These are phyloP conservation scores for Carex cristatella DNA, from an alignment of 176 grass and related monocot genomes.

Conservation along the genomic window DNA sequence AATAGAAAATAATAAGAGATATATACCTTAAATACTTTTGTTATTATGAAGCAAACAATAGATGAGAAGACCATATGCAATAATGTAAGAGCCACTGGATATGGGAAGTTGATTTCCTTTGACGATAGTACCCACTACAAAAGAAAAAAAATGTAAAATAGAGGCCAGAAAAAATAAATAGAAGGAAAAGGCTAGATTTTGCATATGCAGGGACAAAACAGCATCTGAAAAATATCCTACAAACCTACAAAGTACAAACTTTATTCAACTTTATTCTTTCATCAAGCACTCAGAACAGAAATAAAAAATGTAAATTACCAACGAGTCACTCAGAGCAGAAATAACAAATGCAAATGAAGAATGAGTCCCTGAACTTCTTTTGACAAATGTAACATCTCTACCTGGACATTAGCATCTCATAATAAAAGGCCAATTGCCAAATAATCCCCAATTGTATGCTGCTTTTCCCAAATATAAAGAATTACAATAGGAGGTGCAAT, in stretches of 20 bases:
- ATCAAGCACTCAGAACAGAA: not conserved
- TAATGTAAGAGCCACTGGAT: constrained; percentile 95
- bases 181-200: not conserved
- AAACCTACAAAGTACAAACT: not conserved
- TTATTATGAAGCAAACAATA: constrained; percentile 74
- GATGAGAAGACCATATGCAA: constrained; percentile 98
- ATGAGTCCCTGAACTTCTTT: not conserved
- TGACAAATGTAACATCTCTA: not conserved
- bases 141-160: not conserved
- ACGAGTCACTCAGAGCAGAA: not conserved
- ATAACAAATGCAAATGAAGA: not conserved
- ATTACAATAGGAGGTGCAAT: not conserved
- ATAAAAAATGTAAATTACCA: not conserved
- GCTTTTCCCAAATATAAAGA: not conserved
- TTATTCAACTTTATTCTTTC: not conserved
- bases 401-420: not conserved
- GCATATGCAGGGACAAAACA: not conserved
- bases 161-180: constrained; percentile 21
- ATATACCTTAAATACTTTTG: constrained; percentile 91
- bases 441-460: not conserved
- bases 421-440: not conserved
- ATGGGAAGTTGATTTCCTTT: constrained; percentile 95
- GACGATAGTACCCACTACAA: constrained; percentile 96
- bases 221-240: not conserved
- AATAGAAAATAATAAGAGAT: constrained; percentile 1